Base-by-base conservation (phyloP, 2,329 filamentous ascomycete genomes). In the Lachnellula arida region DNA sequence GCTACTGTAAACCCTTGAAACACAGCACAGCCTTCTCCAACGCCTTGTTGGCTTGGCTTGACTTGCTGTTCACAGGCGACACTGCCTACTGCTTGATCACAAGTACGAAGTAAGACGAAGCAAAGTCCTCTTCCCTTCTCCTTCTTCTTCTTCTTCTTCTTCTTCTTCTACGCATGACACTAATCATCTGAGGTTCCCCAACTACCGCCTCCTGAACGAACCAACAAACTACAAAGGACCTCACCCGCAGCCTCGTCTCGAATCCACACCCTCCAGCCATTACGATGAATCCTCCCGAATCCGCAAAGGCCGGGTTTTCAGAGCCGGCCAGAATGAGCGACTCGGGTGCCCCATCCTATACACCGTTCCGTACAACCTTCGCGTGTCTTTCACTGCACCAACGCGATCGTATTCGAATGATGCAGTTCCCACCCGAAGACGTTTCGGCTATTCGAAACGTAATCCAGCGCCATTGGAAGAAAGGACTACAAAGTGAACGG, bases 391-490 rank as follows among this genome's bases (percentile, higher is more conserved):
- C 69, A 12, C 63, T 71, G 28, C 66, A 71, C 53, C 58, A 55
- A 54, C 56, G 43, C 22, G 69, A 72, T 54, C 63, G 67, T 11
- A 63, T 71, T n/a, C 72, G 72, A 14, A 67, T 74, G 32, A 61
- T 75, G 11, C 65, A 67, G 39, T 74, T 75, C 58, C 65, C 68
- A 1, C 49, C 59, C 9, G 35, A 53, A 28, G 64, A 71, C 7
- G 56, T 73, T 32, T 57, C 61, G 22, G 59, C 56, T 8, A 64
- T 71, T 23, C 67, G 67, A n/a, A 37, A 49, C 12, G 55, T 66
- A 1, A 60, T 73, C 25, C 43, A 56, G 14, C n/a, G 37, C 11
- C 55, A 50, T 28, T 73, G 71, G 68, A 53, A 54, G 2, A 56
- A 61, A 47, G 71, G 70, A 15, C 69, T 74, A 48, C 66, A 70